Evolutionary conservation across 2,329 filamentous ascomycete species (phyloP).

Genomic region (Fusarium clavum): DNA sequence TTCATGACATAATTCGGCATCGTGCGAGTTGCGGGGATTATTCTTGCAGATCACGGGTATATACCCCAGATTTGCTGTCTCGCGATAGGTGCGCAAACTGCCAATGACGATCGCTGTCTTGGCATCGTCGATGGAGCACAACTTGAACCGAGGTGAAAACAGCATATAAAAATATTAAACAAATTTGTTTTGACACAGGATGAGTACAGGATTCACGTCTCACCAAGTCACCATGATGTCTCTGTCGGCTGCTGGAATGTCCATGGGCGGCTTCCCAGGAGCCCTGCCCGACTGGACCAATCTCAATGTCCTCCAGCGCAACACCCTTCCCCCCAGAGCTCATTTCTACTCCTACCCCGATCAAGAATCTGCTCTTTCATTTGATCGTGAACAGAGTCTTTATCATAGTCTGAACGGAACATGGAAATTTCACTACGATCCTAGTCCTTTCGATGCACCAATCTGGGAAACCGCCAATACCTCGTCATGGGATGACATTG

Average conservation of each 20-base stretch:
- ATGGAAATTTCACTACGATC: constrained; percentile 29
- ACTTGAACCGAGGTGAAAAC: background rate
- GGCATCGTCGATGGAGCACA: background rate
- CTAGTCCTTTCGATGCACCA: constrained; percentile 10
- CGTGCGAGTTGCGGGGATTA: background rate
- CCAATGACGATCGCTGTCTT: constrained; percentile 15
- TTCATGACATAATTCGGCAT: background rate
- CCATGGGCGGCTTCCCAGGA: constrained; percentile 11
- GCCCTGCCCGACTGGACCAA: constrained; percentile 18
- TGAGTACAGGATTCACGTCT: accelerated
- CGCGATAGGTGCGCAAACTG: constrained; percentile 28
- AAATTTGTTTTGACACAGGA: background rate
- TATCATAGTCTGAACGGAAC: constrained; percentile 22
- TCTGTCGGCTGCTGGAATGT: background rate
- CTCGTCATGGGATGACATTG: constrained; percentile 54
- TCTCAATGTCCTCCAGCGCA: constrained; percentile 12
- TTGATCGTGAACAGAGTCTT: background rate
- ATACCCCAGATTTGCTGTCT: background rate
- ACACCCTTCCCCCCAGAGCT: constrained; percentile 16
- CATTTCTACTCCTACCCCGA: constrained; percentile 29
- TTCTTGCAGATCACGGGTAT: constrained; percentile 15
- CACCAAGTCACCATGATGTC: constrained; percentile 12
- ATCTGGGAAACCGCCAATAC: constrained; percentile 14
- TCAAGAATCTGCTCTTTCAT: constrained; percentile 5
- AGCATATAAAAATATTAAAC: background rate